A percentile compares a stretch with the other conserved stretches of the same genome.
Conservation (phyloP, 2,329 filamentous ascomycete species). For the Fusarium burgessii region DNA sequence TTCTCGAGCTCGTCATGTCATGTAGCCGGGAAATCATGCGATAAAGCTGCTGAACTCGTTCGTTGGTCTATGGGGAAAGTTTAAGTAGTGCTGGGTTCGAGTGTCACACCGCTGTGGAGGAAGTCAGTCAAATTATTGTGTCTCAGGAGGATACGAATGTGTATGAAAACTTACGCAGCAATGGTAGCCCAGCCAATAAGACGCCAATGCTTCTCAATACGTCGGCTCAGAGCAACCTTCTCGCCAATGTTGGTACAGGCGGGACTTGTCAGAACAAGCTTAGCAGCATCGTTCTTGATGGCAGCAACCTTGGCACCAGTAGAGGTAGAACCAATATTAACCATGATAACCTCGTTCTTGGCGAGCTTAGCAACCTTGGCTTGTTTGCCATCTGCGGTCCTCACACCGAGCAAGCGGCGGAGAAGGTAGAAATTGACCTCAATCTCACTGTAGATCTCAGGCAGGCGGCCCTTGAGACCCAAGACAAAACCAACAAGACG, state of each 20-base stretch:
- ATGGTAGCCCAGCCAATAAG: slow-evolving; percentile 92
- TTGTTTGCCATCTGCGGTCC: slow-evolving; percentile 98
- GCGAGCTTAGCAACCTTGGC: slow-evolving; percentile 98
- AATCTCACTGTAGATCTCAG: slow-evolving; percentile 97
- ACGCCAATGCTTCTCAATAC: slow-evolving; percentile 99
- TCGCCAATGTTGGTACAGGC: slow-evolving; percentile 98
- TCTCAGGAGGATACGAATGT: background rate
- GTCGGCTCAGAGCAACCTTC: slow-evolving; percentile 95
- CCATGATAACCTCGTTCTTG: slow-evolving; percentile 99
- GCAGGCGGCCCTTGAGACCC: slow-evolving; percentile 91
- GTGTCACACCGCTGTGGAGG: slow-evolving; percentile 62
- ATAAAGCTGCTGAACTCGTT: slow-evolving; percentile 36
- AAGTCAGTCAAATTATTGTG: slow-evolving; percentile 22
- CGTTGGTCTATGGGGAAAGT: slow-evolving; percentile 22
- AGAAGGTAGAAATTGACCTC: slow-evolving; percentile 99
- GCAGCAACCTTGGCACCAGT: slow-evolving; percentile 97
- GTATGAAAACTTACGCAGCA: slow-evolving; percentile 67
- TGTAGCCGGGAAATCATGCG: slow-evolving; percentile 41
- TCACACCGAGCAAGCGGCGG: slow-evolving; percentile 92
- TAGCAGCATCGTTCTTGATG: slow-evolving; percentile 97
- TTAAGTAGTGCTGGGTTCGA: slow-evolving; percentile 64
- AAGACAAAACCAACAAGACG: slow-evolving; percentile 98
- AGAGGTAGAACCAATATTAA: slow-evolving; percentile 98
- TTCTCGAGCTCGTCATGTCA: slow-evolving; percentile 36
- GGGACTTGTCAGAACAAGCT: slow-evolving; percentile 90